Conservation (phyloP, 2,329 filamentous ascomycete genomes). For the Xylaria sp. region DNA sequence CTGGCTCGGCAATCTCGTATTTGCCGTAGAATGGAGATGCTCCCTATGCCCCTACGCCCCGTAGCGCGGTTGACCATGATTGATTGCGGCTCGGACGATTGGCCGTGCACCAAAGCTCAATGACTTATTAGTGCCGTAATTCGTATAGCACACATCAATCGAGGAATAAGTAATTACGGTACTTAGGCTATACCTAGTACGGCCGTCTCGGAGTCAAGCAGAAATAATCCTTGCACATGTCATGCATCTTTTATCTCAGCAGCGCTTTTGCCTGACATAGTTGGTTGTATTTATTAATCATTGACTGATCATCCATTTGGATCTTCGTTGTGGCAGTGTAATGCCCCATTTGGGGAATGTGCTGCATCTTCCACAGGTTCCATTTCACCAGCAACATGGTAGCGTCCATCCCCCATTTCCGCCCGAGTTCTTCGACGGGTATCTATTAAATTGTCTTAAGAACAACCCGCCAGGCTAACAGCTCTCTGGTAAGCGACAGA, state of each 20-base stretch:
- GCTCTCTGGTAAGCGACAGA: neutral
- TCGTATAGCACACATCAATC: too few relatives aligned
- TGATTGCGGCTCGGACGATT: neutral
- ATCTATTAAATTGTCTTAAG: too few relatives aligned
- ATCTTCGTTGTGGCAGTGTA: conserved; percentile 1
- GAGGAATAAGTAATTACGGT: neutral
- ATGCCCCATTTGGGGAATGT: neutral
- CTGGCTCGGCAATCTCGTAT: too few relatives aligned
- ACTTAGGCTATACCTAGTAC: conserved; percentile 1
- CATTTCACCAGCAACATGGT: neutral
- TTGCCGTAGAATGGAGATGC: neutral
- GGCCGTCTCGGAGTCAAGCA: neutral
- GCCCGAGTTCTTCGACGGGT: neutral
- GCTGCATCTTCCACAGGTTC: neutral
- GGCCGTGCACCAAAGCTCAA: neutral
- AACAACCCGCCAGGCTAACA: neutral
- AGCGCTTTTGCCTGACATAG: neutral
- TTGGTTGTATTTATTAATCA: neutral
- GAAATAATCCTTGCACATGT: neutral
- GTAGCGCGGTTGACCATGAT: neutral
- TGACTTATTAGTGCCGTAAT: neutral
- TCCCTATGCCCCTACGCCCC: too few relatives aligned
- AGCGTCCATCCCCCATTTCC: neutral
- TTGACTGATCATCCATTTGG: neutral
- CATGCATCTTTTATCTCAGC: neutral